A percentile compares a stretch with the other conserved stretches of the same genome.
Evolutionary conservation across 1,284 basidiomycete genomes (phyloP).

Genomic region (Fistulina hepatica): DNA sequence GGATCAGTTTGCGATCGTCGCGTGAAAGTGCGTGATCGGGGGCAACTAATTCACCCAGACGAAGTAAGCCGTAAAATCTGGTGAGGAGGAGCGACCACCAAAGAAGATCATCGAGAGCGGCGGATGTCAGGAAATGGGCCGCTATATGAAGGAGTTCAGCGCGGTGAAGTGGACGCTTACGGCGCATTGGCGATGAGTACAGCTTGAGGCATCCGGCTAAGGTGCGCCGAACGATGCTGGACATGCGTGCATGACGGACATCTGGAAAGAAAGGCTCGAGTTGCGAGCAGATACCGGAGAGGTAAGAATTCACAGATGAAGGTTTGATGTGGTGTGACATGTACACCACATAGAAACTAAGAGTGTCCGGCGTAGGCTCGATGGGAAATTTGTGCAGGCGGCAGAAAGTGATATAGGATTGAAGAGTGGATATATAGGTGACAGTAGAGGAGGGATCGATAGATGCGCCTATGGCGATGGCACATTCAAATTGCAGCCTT

Average conservation of each 20-base stretch:
- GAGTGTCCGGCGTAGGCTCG: conserved; percentile 18
- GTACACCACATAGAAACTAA: conserved; percentile 16
- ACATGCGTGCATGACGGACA: conserved; percentile 2
- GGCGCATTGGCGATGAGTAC: neutral
- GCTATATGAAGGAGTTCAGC: neutral
- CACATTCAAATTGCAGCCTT: conserved; percentile 21
- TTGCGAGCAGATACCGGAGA: conserved; percentile 12
- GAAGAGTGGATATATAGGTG: conserved; percentile 25
- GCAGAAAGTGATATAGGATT: conserved; percentile 27
- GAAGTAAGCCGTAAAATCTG: conserved; percentile 20
- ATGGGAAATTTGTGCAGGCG: conserved; percentile 17
- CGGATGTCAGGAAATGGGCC: neutral
- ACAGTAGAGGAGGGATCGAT: conserved; percentile 21
- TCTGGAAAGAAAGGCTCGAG: conserved; percentile 9
- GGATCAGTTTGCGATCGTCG: conserved; percentile 15
- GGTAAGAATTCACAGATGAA: conserved; percentile 16
- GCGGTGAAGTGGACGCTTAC: conserved; percentile 8
- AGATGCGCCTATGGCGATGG: conserved; percentile 23
- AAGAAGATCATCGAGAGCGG: conserved; percentile 8
- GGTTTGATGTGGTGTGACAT: conserved; percentile 19
- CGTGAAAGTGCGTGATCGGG: conserved; percentile 6
- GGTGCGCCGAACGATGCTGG: conserved; percentile 4
- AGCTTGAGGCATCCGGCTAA: conserved; percentile 9
- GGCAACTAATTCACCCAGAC: conserved; percentile 22
- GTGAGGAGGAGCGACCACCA: conserved; percentile 3